Percentiles rank a stretch among this genome's conserved stretches.
Evolutionary conservation across 495 filamentous ascomycete genomes (phyloP).

Genomic region (Penicillium arizonense): DNA sequence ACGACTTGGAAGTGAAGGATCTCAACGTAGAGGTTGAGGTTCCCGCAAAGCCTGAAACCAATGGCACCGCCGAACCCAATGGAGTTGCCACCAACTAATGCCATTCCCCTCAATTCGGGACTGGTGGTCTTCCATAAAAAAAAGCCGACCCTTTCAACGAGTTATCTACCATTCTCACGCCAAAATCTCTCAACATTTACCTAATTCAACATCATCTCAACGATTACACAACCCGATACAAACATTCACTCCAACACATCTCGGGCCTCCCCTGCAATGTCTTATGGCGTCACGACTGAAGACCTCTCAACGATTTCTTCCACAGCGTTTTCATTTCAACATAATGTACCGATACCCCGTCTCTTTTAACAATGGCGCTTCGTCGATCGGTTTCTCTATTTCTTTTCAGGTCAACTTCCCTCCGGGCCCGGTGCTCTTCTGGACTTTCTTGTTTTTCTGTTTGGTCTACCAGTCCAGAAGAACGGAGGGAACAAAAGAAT

Average conservation of each 20-base stretch:
- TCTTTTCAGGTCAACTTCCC: constrained; percentile 16
- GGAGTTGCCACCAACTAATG: constrained; percentile 31
- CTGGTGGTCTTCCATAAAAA: background rate
- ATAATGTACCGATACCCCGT: constrained; percentile 38
- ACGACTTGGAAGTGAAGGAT: constrained; percentile 68
- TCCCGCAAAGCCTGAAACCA: constrained; percentile 19
- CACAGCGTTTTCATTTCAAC: constrained; percentile 47
- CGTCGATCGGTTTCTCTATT: constrained; percentile 32
- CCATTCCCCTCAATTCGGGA: constrained; percentile 16
- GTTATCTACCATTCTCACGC: constrained; percentile 11
- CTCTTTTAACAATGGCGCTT: constrained; percentile 37
- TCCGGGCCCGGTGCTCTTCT: constrained; percentile 18
- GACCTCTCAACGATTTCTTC: constrained; percentile 53
- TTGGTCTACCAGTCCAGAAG: constrained; percentile 6
- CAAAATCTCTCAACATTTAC: constrained; percentile 23
- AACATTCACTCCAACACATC: constrained; percentile 29
- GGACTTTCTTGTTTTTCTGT: constrained; percentile 1
- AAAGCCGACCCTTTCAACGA: constrained; percentile 1
- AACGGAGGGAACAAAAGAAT: constrained; percentile 6
- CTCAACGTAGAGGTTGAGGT: constrained; percentile 49
- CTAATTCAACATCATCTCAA: constrained; percentile 52
- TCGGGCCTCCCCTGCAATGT: constrained; percentile 33
- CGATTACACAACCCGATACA: constrained; percentile 29
- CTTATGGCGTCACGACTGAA: constrained; percentile 49
- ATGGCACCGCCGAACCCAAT: constrained; percentile 19